These are phyloP conservation scores for Ilyonectria destructans DNA, from an alignment of 2,329 filamentous ascomycete genomes.

Conservation along the genomic window DNA sequence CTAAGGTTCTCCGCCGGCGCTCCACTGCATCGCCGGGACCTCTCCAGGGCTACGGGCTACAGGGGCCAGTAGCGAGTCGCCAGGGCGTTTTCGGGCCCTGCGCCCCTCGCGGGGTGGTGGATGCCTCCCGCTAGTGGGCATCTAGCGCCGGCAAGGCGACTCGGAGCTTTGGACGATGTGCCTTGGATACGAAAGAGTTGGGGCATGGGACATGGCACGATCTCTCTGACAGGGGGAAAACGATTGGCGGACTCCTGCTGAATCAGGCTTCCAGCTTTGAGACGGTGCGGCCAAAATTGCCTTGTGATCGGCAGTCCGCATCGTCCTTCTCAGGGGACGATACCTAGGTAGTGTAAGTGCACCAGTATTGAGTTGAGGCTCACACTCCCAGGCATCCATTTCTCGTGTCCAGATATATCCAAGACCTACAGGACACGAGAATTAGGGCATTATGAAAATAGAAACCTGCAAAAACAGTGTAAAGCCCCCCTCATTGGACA, in stretches of 20 bases:
- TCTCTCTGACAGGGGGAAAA: background rate
- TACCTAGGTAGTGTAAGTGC: background rate
- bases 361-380: background rate
- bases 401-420: no score
- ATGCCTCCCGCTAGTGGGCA: conserved; percentile 5
- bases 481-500: no score
- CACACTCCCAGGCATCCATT: no score
- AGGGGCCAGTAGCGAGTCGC: conserved; percentile 1
- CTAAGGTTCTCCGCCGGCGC: background rate
- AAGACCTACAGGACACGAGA: no score
- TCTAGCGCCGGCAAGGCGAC: background rate
- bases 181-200: conserved; percentile 7
- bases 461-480: no score
- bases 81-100: background rate
- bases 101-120: background rate
- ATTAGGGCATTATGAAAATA: no score
- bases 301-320: conserved; percentile 1
- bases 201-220: background rate
- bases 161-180: background rate
- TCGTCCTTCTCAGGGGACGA: no score
- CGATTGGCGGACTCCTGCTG: background rate
- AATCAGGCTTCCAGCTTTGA: background rate
- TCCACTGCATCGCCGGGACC: background rate
- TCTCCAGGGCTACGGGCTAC: background rate
- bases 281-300: background rate